Conservation (phyloP, 768 basidiomycete species). For the Naganishia vaughanmartiniae region DNA sequence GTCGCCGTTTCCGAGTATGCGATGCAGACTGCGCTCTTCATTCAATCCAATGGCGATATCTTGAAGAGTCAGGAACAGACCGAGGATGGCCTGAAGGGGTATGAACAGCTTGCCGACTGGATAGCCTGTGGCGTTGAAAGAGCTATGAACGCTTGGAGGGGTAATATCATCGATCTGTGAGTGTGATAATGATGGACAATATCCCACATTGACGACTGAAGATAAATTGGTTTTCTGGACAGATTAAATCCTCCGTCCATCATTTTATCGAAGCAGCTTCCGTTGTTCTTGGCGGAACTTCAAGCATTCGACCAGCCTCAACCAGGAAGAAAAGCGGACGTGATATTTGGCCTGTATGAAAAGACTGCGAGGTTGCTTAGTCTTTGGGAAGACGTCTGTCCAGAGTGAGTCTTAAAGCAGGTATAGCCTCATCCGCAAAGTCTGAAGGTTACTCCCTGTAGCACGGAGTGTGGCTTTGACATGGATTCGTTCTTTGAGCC, state of each 20-base stretch:
- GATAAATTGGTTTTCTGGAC: conserved; percentile 12
- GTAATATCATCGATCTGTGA: conserved; percentile 39
- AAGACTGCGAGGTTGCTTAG: conserved; percentile 38
- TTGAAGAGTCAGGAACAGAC: conserved; percentile 27
- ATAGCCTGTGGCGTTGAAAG: conserved; percentile 43
- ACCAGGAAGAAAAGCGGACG: conserved; percentile 36
- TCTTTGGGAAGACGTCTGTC: conserved; percentile 49
- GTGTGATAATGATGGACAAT: conserved; percentile 20
- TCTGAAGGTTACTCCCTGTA: conserved; percentile 16
- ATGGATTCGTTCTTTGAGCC: conserved; percentile 51
- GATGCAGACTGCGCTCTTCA: conserved; percentile 12
- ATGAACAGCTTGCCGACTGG: conserved; percentile 46
- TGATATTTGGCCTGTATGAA: conserved; percentile 49
- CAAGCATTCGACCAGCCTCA: conserved; percentile 43
- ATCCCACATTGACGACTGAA: not conserved
- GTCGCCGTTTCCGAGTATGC: conserved; percentile 49
- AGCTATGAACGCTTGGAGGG: conserved; percentile 41
- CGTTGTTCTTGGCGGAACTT: conserved; percentile 50
- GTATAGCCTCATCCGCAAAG: not conserved
- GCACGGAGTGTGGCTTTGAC: conserved; percentile 48
- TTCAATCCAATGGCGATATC: conserved; percentile 9
- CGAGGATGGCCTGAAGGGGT: conserved; percentile 41
- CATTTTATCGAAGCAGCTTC: conserved; percentile 49
- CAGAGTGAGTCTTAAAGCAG: conserved; percentile 35
- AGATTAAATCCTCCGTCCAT: conserved; percentile 44